Conservation (phyloP, 306 rosid species). For the Casuarina equisetifolia region DNA sequence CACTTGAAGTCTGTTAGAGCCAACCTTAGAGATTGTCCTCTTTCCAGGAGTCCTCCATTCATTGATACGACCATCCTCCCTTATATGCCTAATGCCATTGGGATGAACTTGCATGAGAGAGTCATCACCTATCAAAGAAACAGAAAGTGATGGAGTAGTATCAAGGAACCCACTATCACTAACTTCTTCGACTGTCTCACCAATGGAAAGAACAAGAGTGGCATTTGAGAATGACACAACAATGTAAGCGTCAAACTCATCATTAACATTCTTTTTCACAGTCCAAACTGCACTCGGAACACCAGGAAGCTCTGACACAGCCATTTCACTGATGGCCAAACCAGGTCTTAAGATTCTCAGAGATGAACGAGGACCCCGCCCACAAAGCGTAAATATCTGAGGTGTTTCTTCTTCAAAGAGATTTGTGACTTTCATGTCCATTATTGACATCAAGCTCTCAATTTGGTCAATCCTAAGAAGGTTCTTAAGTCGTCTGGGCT, state of each 20-base stretch:
- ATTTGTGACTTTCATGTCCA: constrained; percentile 91
- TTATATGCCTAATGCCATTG: constrained; percentile 96
- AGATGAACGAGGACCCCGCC: constrained; percentile 96
- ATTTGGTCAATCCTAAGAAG: constrained; percentile 94
- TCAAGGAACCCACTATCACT: constrained; percentile 95
- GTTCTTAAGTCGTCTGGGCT: constrained; percentile 81
- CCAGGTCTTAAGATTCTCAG: constrained; percentile 95
- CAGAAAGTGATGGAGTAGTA: constrained; percentile 91
- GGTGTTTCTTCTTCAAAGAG: constrained; percentile 97
- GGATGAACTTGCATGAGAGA: constrained; percentile 99
- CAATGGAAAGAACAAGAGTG: constrained; percentile 94
- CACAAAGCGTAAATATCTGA: constrained; percentile 89
- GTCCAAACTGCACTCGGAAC: constrained; percentile 98
- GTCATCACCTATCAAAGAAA: constrained; percentile 97
- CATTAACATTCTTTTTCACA: constrained; percentile 84
- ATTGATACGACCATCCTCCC: constrained; percentile 96
- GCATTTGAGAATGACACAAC: constrained; percentile 95
- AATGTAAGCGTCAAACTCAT: constrained; percentile 93
- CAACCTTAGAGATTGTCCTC: constrained; percentile 87
- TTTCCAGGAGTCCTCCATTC: constrained; percentile 99
- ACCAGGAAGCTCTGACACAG: constrained; percentile 97
- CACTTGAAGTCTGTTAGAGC: constrained; percentile 91
- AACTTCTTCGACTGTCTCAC: constrained; percentile 98
- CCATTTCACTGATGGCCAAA: constrained; percentile 96
- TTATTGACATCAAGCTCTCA: constrained; percentile 90